Conservation (phyloP, 768 basidiomycete species). For the Leccinum incarnatum region DNA sequence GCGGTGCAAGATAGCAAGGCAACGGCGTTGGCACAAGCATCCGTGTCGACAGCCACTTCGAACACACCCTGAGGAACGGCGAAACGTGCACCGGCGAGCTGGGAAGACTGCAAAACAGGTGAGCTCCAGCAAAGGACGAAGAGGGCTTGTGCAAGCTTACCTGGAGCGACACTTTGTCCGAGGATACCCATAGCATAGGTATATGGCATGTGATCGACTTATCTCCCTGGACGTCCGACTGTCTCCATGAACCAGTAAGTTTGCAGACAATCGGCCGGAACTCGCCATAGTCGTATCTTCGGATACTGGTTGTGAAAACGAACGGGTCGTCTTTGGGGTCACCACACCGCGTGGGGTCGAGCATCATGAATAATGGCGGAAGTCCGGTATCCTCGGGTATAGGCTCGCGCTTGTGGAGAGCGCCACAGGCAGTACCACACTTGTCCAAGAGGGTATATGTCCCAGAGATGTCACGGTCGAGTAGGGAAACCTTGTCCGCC, state of each 20-base stretch:
- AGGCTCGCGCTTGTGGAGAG: conserved; percentile 66
- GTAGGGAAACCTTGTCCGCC: conserved; percentile 39
- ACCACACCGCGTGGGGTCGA: conserved; percentile 83
- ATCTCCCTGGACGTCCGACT: conserved; percentile 48
- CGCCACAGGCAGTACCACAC: conserved; percentile 86
- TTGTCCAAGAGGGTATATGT: conserved; percentile 74
- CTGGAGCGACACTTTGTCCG: conserved; percentile 47
- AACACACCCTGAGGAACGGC: conserved; percentile 58
- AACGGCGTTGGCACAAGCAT: conserved; percentile 71
- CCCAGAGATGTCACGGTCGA: conserved; percentile 84
- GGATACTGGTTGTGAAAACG: conserved; percentile 77
- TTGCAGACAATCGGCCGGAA: conserved; percentile 73
- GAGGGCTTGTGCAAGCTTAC: conserved; percentile 37
- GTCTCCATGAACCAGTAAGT: conserved; percentile 77
- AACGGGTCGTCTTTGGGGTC: conserved; percentile 75
- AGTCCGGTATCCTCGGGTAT: conserved; percentile 43
- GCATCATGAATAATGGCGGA: conserved; percentile 69
- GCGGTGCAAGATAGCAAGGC: conserved; percentile 79
- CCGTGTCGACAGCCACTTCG: conserved; percentile 48
- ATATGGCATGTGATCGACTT: conserved; percentile 56
- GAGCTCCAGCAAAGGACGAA: neutral
- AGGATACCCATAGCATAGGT: conserved; percentile 62
- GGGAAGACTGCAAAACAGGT: conserved; percentile 45
- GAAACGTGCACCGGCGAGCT: conserved; percentile 55
- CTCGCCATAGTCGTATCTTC: conserved; percentile 80